A percentile compares a stretch with the other conserved stretches of the same genome.
Evolutionary conservation across 345 rosid species (phyloP).

Genomic region (Gossypium turneri): DNA sequence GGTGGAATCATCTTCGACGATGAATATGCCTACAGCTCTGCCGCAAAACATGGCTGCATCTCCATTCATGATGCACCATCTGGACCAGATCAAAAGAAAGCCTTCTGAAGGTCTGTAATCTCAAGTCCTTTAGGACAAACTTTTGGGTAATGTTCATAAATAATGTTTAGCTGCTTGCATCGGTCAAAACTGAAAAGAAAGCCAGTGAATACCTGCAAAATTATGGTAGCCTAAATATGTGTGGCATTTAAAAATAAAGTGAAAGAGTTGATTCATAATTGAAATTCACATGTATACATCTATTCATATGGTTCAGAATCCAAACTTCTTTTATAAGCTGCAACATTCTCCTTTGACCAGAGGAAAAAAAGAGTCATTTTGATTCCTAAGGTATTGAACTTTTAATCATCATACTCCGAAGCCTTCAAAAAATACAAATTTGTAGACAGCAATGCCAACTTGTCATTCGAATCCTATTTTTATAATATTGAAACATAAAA

Average conservation of each 20-base stretch:
- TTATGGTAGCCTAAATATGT: not conserved
- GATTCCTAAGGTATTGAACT: not conserved
- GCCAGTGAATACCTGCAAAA: not conserved
- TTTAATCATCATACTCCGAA: not conserved
- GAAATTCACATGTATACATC: not conserved
- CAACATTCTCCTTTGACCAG: not conserved
- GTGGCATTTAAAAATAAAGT: not conserved
- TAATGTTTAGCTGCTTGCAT: not conserved
- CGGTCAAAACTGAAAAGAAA: not conserved
- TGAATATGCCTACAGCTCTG: constrained; percentile 37
- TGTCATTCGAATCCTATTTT: not conserved
- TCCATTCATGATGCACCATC: constrained; percentile 42
- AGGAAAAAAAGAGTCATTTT: not conserved
- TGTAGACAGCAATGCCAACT: not conserved
- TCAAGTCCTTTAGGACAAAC: not conserved
- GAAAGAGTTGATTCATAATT: not conserved
- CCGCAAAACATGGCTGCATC: constrained; percentile 46
- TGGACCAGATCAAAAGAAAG: constrained; percentile 38
- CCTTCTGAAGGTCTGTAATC: constrained; percentile 50
- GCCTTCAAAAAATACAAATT: not conserved
- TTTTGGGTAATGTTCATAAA: not conserved
- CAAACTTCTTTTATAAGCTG: not conserved
- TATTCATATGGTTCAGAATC: not conserved
- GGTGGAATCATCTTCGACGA: constrained; percentile 52
- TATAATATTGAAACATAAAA: not conserved